These are phyloP conservation scores for Chamaecrista fasciculata DNA, from an alignment of 306 rosid genomes.

Conservation along the genomic window DNA sequence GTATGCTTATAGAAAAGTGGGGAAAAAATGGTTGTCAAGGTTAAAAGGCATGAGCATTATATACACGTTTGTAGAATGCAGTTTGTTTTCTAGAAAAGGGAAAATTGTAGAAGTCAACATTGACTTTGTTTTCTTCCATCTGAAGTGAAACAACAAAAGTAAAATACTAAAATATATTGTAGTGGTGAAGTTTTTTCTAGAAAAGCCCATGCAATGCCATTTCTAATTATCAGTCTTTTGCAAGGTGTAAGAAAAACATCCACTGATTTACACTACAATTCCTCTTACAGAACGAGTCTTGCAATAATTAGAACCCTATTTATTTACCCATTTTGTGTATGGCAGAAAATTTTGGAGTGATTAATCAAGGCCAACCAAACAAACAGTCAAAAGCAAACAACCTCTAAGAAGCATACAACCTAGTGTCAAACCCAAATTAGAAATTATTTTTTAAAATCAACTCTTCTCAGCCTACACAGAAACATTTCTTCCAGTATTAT, in stretches of 20 bases:
- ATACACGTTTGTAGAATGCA: neutral
- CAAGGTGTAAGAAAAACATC: neutral
- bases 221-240: neutral
- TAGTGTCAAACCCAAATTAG: neutral
- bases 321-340: neutral
- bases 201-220: constrained; percentile 8
- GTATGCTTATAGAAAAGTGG: constrained; percentile 35
- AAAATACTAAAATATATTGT: constrained; percentile 21
- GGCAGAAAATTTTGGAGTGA: neutral
- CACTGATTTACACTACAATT: neutral
- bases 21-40: neutral
- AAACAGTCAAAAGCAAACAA: neutral
- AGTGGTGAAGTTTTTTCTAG: constrained; percentile 5
- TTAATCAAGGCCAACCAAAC: neutral
- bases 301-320: neutral
- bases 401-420: neutral
- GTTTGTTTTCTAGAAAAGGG: neutral
- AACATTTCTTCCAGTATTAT: constrained; percentile 1
- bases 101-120: neutral
- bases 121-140: constrained; percentile 26
- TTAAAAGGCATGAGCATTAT: neutral
- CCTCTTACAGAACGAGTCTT: neutral
- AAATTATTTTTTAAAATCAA: neutral
- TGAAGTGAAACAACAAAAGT: constrained; percentile 9
- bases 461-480: constrained; percentile 3